Percentiles rank a stretch among this genome's conserved stretches.
Conservation (phyloP, 2,329 filamentous ascomycete genomes). For the Cytospora paraplurivora region DNA sequence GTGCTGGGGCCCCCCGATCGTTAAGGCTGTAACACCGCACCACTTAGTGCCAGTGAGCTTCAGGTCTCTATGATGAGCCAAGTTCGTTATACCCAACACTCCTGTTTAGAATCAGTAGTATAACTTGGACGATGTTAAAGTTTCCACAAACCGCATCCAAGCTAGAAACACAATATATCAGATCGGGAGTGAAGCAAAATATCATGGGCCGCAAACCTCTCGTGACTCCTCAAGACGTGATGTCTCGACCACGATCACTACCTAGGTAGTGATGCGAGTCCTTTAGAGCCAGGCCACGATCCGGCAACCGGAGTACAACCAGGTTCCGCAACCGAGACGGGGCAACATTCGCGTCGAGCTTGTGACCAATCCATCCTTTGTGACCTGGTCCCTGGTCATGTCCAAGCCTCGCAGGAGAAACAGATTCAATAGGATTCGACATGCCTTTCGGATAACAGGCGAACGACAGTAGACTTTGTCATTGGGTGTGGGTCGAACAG, state of each 20-base stretch:
- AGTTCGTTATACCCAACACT: conserved; percentile 3
- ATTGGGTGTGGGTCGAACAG: background rate
- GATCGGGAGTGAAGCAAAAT: background rate
- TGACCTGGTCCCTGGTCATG: background rate
- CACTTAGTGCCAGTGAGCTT: background rate
- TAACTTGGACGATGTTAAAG: conserved; percentile 3
- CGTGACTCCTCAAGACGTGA: background rate
- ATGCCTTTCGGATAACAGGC: background rate
- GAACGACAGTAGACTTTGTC: background rate
- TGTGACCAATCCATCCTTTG: background rate
- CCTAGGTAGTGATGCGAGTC: no score
- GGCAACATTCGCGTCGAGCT: background rate
- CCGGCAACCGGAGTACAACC: background rate
- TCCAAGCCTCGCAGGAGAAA: background rate
- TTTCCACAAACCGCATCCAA: conserved; percentile 5
- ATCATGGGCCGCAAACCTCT: background rate
- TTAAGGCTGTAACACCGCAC: no score
- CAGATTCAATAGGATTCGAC: background rate
- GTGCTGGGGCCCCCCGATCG: conserved; percentile 62
- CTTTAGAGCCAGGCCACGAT: background rate
- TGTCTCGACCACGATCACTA: background rate
- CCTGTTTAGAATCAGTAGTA: background rate
- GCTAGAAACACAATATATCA: background rate
- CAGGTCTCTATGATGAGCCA: background rate
- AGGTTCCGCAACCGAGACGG: conserved; percentile 1